Evolutionary conservation across 257 asterid species (phyloP), one percentile per base, ranked within the genome.

Genomic region (Fraxinus cuspidata): DNA sequence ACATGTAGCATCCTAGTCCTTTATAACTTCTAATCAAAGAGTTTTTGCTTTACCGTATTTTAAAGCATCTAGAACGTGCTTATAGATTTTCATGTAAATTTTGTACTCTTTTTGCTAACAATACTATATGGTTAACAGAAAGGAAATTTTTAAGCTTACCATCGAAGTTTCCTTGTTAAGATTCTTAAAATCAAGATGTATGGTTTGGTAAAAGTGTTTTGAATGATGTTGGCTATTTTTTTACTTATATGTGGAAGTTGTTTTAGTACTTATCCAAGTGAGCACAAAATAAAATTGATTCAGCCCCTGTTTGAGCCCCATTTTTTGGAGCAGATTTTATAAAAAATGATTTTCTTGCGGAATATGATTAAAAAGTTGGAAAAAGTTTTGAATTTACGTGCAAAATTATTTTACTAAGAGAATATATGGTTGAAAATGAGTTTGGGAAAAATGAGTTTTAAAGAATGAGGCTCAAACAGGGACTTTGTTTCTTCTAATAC

Each of bases 21-120:
- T 31, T 40, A 44, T 47, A 69, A 38, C 35, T 71, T 78, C 25
- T 53, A 11, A 23, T 32, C 72, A 71, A 35, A 31, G 56, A 37
- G 78, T 70, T 63, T 77, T 76, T 76, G 69, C 38, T 76, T 70
- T 74, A 64, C 67, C 35, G 35, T 66, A 70, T 71, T 31, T 64
- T 74, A 66, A 28, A 68, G 58, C 67, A 68, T 49, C 34, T 77
- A 60, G 66, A 58, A 31, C 7, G 32, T 69, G 19, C 44, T 19
- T n/a, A 28, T 79, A 70, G 25, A 28, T 60, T 51, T 68, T 73
- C 72, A 32, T 74, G 35, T 34, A 28, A 31, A 64, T 47, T 79
- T n/a, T 79, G 37, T 70, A 18, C 66, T 37, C 74, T 74, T 35
- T 68, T 44, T 31, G 28, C 29, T 31, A 38, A 72, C 38, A 51